phyloP scores from a whole-genome alignment of 805 yeast genomes.

The Ogataea kodamae region DNA sequence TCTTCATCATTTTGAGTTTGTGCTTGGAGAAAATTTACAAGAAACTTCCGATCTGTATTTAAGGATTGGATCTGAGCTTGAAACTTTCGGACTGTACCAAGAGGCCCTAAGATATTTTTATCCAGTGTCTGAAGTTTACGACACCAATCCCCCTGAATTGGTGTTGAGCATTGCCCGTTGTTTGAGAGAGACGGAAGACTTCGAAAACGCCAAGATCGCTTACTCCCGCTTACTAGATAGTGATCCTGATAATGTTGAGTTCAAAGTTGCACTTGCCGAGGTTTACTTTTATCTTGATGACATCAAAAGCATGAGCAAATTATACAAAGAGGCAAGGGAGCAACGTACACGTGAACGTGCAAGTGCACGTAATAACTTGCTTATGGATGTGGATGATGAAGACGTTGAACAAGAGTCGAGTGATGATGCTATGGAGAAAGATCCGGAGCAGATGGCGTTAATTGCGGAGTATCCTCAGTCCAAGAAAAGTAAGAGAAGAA shows the following conservation, averaged over 20 bases:
- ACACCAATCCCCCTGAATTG: slow-evolving; percentile 48
- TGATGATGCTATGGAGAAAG: slow-evolving; percentile 21
- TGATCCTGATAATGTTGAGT: slow-evolving; percentile 66
- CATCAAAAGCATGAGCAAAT: slow-evolving; percentile 48
- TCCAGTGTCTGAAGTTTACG: slow-evolving; percentile 55
- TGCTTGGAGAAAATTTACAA: slow-evolving; percentile 49
- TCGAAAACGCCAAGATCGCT: slow-evolving; percentile 57
- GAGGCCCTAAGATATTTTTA: slow-evolving; percentile 70
- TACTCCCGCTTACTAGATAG: slow-evolving; percentile 50
- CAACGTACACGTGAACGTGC: slow-evolving; percentile 34
- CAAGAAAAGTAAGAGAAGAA: slow-evolving; percentile 22
- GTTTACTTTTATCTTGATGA: slow-evolving; percentile 66
- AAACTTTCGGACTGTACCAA: slow-evolving; percentile 62
- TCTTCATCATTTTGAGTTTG: slow-evolving; percentile 56
- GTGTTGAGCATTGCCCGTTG: slow-evolving; percentile 70
- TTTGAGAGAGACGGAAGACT: slow-evolving; percentile 68
- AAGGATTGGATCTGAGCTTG: slow-evolving; percentile 74
- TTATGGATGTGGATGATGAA: slow-evolving; percentile 20
- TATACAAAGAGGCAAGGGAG: slow-evolving; percentile 53
- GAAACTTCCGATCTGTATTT: slow-evolving; percentile 69
- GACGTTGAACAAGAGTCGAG: slow-evolving; percentile 19
- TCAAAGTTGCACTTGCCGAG: slow-evolving; percentile 78
- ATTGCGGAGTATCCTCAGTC: slow-evolving; percentile 32
- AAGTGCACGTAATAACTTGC: slow-evolving; percentile 26
- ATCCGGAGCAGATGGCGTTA: slow-evolving; percentile 30